Percentiles rank a stretch among this genome's conserved stretches.
Conservation (phyloP, 805 yeast genomes). For the Blastobotrys robertii region DNA sequence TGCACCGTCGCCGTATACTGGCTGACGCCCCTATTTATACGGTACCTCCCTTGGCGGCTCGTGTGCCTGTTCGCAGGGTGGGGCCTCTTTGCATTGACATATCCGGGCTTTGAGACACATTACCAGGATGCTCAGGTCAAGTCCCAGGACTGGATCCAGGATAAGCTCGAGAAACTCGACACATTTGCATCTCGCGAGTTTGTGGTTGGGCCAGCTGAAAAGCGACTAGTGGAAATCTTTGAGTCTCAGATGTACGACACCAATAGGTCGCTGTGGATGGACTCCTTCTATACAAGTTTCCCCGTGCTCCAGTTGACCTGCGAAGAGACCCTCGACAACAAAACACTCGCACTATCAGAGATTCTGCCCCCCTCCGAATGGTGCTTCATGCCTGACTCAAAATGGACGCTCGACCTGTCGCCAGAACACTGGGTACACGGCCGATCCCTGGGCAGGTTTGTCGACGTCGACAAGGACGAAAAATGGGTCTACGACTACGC, state of each 20-base stretch:
- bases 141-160: too few relatives aligned
- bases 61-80: constrained; percentile 37
- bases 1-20: constrained; percentile 21
- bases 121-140: too few relatives aligned
- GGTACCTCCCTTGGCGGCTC: constrained; percentile 31
- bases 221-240: constrained; percentile 49
- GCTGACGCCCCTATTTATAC: constrained; percentile 23
- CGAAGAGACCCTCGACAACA: constrained; percentile 1
- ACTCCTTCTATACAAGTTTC: constrained; percentile 5
- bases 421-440: constrained; percentile 49
- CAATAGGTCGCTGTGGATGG: constrained; percentile 21
- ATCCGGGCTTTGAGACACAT: constrained; percentile 2
- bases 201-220: constrained; percentile 34
- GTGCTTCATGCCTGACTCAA: constrained; percentile 17
- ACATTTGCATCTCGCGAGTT: constrained; percentile 31
- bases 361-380: constrained; percentile 18
- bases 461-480: constrained; percentile 58
- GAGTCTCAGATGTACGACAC: constrained; percentile 14
- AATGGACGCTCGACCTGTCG: constrained; percentile 57
- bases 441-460: constrained; percentile 40
- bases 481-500: constrained; percentile 76
- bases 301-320: constrained; percentile 5
- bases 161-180: neutral
- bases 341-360: constrained; percentile 3
- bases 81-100: constrained; percentile 27